Evolutionary conservation across 2,329 filamentous ascomycete genomes (phyloP).

Genomic region (Hortaea werneckii): DNA sequence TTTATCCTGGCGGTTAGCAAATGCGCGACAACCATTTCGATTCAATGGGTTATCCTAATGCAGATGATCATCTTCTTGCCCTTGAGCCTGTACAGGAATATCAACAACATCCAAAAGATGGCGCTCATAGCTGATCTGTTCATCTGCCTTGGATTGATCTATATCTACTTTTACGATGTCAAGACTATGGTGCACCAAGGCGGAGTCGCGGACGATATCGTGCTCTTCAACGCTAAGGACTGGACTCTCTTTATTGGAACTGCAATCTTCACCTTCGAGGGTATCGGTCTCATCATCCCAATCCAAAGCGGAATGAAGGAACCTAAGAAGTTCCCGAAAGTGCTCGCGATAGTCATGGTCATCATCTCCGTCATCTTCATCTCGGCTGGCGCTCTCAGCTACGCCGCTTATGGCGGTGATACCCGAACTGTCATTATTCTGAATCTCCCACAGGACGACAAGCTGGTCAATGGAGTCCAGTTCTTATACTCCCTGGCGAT

Average conservation of each 20-base stretch:
- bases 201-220: conserved; percentile 67
- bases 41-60: conserved; percentile 83
- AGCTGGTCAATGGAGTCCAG: conserved; percentile 89
- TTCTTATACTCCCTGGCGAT: conserved; percentile 98
- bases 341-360: conserved; percentile 85
- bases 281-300: conserved; percentile 92
- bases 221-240: conserved; percentile 77
- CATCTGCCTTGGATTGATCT: conserved; percentile 82
- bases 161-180: conserved; percentile 93
- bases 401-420: conserved; percentile 87
- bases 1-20: conserved; percentile 87
- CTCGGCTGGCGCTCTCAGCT: conserved; percentile 84
- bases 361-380: conserved; percentile 88
- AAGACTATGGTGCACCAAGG: conserved; percentile 63
- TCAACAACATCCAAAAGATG: conserved; percentile 92
- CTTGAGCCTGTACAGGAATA: conserved; percentile 86
- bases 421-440: conserved; percentile 95
- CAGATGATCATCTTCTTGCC: conserved; percentile 94
- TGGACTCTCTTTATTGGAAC: conserved; percentile 99
- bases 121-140: conserved; percentile 89
- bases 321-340: conserved; percentile 78
- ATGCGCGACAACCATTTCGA: conserved; percentile 74
- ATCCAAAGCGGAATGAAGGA: conserved; percentile 96
- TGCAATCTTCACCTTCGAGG: conserved; percentile 97
- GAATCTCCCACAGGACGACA: conserved; percentile 91